phyloP scores from a whole-genome alignment of 176 grass and related monocot species.

The Carex kokanica region DNA sequence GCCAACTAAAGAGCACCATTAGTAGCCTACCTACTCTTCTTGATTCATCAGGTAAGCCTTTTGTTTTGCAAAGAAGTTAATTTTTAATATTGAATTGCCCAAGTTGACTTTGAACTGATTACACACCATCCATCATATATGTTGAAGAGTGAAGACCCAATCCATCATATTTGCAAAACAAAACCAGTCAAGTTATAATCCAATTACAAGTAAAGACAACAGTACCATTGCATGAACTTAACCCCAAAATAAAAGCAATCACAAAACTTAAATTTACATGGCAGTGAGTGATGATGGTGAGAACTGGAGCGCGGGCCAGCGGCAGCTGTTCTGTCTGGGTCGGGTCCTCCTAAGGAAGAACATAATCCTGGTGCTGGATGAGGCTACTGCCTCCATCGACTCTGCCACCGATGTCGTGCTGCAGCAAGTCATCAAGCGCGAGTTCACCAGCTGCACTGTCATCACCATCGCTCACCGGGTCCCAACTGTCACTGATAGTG shows the following conservation, averaged over 20 bases:
- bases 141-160: too few species aligned
- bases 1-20: constrained; percentile 71
- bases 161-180: background rate
- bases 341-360: constrained; percentile 77
- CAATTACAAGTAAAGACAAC: background rate
- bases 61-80: background rate
- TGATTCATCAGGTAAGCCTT: constrained; percentile 60
- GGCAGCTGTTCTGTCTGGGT: constrained; percentile 90
- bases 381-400: constrained; percentile 90
- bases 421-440: constrained; percentile 72
- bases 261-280: background rate
- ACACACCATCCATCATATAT: background rate
- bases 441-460: constrained; percentile 75
- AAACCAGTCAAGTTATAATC: background rate
- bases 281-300: constrained; percentile 82
- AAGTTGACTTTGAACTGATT: background rate
- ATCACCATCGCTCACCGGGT: constrained; percentile 92
- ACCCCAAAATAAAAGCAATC: background rate
- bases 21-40: constrained; percentile 59
- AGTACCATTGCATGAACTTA: background rate
- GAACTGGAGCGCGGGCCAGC: constrained; percentile 89
- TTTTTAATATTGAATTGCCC: background rate
- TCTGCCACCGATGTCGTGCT: constrained; percentile 80
- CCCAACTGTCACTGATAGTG: constrained; percentile 86
- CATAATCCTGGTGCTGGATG: constrained; percentile 80